Evolutionary conservation across 176 grass and related monocot genomes (phyloP).

Genomic region (Phoenix dactylifera): DNA sequence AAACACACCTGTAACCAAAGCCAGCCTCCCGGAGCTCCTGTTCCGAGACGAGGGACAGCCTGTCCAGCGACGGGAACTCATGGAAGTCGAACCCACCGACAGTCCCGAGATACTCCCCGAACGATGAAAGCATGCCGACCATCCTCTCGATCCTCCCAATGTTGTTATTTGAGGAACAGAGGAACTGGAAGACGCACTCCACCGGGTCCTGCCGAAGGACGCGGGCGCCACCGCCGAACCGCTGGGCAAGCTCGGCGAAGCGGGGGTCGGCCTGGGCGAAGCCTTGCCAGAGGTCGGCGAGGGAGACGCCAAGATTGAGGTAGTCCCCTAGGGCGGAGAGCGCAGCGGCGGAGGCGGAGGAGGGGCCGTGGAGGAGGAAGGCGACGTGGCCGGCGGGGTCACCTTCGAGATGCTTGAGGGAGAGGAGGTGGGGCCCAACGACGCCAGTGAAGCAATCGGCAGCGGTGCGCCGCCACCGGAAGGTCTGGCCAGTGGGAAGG

Average conservation of each 20-base stretch:
- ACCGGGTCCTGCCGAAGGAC: constrained; percentile 80
- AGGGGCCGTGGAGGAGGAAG: constrained; percentile 44
- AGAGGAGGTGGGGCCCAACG: constrained; percentile 68
- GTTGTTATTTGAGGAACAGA: constrained; percentile 98
- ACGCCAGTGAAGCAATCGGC: constrained; percentile 56
- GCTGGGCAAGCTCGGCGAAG: constrained; percentile 49
- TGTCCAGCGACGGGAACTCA: constrained; percentile 62
- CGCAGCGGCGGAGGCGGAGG: constrained; percentile 1
- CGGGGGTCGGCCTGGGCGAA: constrained; percentile 49
- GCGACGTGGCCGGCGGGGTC: constrained; percentile 36
- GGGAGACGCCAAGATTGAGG: constrained; percentile 57
- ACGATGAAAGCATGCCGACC: constrained; percentile 62
- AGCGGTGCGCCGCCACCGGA: constrained; percentile 73
- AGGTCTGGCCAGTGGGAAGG: constrained; percentile 75
- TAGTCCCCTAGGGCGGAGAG: constrained; percentile 50
- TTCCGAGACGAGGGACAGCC: constrained; percentile 51
- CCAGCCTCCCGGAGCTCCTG: constrained; percentile 75
- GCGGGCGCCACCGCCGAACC: constrained; percentile 49
- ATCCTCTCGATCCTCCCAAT: constrained; percentile 93
- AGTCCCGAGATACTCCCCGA: constrained; percentile 53
- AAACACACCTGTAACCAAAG: constrained; percentile 81
- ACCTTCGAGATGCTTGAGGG: constrained; percentile 42
- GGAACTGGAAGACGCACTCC: constrained; percentile 92
- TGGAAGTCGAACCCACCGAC: constrained; percentile 71
- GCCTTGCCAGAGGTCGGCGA: constrained; percentile 64